phyloP scores from a whole-genome alignment of 164 flowering plant species.

The Euptelea pleiosperma region DNA sequence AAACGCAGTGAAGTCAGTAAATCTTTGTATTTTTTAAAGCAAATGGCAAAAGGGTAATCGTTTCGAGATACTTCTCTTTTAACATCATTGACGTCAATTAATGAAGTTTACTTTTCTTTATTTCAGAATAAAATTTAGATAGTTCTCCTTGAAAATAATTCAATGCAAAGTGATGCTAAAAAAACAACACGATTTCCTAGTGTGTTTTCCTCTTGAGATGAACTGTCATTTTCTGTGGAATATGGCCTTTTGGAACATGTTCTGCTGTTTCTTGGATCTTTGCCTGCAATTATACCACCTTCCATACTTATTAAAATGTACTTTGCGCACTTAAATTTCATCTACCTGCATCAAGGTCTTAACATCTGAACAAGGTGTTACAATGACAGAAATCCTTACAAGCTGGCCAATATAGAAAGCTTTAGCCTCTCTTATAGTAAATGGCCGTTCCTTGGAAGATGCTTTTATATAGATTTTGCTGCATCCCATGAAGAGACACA shows the following conservation, averaged over 20 bases:
- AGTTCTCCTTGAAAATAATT: not conserved
- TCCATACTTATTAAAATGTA: too few relatives aligned
- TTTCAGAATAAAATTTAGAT: not conserved
- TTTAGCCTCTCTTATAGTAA: constrained; percentile 88
- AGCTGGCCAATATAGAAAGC: constrained; percentile 96
- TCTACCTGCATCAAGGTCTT: constrained; percentile 98
- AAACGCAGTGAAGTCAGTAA: not conserved
- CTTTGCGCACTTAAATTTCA: too few relatives aligned
- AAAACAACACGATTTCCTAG: constrained; percentile 65
- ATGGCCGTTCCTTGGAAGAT: constrained; percentile 73
- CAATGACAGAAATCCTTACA: constrained; percentile 86
- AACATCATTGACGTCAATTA: too few relatives aligned
- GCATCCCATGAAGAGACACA: constrained; percentile 15
- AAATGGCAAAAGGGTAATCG: not conserved
- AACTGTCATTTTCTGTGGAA: constrained; percentile 88
- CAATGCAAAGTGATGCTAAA: not conserved
- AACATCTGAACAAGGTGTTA: constrained; percentile 98
- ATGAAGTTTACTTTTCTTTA: not conserved
- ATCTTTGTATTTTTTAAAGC: not conserved
- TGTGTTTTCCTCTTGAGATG: constrained; percentile 96
- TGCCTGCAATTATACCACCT: constrained; percentile 70
- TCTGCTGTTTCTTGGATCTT: constrained; percentile 96
- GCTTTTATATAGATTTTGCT: constrained; percentile 93
- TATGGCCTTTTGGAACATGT: constrained; percentile 99
- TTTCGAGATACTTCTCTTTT: not conserved